Conservation (phyloP, 2,329 filamentous ascomycete species). For the Trichoderma atrobrunneum region DNA sequence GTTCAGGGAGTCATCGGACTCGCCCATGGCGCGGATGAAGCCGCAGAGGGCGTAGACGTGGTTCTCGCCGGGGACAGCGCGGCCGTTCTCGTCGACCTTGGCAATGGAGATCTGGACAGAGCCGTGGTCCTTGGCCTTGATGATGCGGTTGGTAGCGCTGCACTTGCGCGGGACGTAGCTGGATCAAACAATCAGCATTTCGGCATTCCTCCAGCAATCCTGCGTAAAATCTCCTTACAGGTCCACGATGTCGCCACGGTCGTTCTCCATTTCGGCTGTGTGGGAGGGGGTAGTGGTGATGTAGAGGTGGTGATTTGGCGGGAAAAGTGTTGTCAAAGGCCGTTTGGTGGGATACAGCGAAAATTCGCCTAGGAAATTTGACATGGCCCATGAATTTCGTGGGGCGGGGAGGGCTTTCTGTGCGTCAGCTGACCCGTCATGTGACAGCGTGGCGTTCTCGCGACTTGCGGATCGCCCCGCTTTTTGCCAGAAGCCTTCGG, state of each 20-base stretch:
- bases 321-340: slow-evolving; percentile 31
- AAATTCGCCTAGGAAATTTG: slow-evolving; percentile 34
- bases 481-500: slow-evolving; percentile 8
- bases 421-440: slow-evolving; percentile 35
- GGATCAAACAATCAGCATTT: slow-evolving; percentile 31
- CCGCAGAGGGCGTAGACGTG: slow-evolving; percentile 96
- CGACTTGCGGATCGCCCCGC: slow-evolving; percentile 20
- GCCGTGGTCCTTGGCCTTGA: slow-evolving; percentile 99
- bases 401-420: slow-evolving; percentile 37
- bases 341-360: slow-evolving; percentile 31
- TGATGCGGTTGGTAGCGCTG: slow-evolving; percentile 98
- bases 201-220: slow-evolving; percentile 7
- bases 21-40: slow-evolving; percentile 96
- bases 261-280: slow-evolving; percentile 92
- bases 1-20: slow-evolving; percentile 97
- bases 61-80: slow-evolving; percentile 90
- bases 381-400: slow-evolving; percentile 37
- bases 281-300: slow-evolving; percentile 29
- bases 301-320: slow-evolving; percentile 30
- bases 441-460: slow-evolving; percentile 37
- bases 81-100: slow-evolving; percentile 99
- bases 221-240: slow-evolving; percentile 63
- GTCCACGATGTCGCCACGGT: slow-evolving; percentile 99
- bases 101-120: slow-evolving; percentile 95
- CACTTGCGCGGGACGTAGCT: slow-evolving; percentile 99